Base-by-base conservation (phyloP, 2,329 filamentous ascomycete species). In the Venturiaceae sp. region DNA sequence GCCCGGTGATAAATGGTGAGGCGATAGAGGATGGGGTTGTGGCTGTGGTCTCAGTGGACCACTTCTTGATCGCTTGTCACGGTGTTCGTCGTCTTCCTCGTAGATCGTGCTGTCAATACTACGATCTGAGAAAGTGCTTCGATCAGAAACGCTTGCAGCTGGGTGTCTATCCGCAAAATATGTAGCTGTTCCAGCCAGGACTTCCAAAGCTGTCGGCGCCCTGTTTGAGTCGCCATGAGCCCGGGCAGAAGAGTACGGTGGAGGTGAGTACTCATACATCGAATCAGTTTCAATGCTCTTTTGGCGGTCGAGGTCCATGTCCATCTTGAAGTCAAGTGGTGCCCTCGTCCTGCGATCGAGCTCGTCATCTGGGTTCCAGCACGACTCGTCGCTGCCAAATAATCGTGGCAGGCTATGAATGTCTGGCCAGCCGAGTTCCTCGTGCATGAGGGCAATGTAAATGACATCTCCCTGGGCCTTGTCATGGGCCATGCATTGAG, bases 261-360 rank as follows among this genome's bases (percentile, higher is more conserved):
- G 71, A 66, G 72, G 71, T 68, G 70, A 70, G 63, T 71, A 72
- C 62, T 72, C 70, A 68, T 73, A 72, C 69, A 73, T 73, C 60
- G 72, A 68, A 63, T 73, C 70, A 50, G 70, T 68, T 61, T 72
- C 68, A 64, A 71, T 60, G 63, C 66, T 70, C 65, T 69, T 69
- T 63, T 66, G 69, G 57, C 19, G 32, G 5, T 28, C 44, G 30
- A 47, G 30, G 44, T 58, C 57, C n/a, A 58, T 19, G 16, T 56
- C 52, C 52, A 56, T 56, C 44, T 59, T 56, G 33, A 47, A 28
- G 34, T 50, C 53, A 16, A 58, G 60, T 32, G 21, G 41, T 9
- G 41, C 44, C 13, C 66, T 71, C 62, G 65, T 64, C 30, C 30
- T 30, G 47, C 71, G 70, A 59, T 74, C 71, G 9, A 74, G 67